phyloP scores from a whole-genome alignment of 2,329 filamentous ascomycete species.

The Nemania sp. region DNA sequence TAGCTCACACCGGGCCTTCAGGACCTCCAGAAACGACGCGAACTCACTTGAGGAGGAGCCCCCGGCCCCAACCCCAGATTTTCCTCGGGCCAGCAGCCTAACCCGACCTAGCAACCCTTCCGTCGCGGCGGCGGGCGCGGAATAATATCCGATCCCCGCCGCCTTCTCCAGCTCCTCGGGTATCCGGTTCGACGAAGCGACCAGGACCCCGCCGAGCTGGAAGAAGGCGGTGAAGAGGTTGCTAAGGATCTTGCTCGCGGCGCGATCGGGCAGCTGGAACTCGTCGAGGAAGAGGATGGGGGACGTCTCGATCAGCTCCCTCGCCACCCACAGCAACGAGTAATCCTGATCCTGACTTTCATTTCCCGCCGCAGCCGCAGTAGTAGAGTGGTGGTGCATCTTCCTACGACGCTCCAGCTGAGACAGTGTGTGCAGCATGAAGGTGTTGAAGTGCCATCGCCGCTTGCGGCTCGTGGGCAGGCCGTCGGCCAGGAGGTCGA shows the following conservation, averaged over 20 bases:
- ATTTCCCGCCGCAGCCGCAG: constrained; percentile 26
- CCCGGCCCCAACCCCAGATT: constrained; percentile 48
- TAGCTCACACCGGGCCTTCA: constrained; percentile 78
- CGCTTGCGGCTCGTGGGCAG: constrained; percentile 74
- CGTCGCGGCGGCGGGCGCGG: constrained; percentile 52
- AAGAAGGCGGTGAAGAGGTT: constrained; percentile 81
- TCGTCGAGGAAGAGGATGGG: constrained; percentile 82
- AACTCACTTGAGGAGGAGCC: constrained; percentile 71
- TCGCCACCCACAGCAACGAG: constrained; percentile 73
- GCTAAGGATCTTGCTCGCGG: constrained; percentile 77
- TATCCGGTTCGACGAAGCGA: constrained; percentile 83
- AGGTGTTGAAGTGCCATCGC: constrained; percentile 83
- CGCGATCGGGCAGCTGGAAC: constrained; percentile 80
- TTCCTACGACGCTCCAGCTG: constrained; percentile 69
- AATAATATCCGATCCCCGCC: constrained; percentile 70
- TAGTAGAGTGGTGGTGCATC: too few species aligned
- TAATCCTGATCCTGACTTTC: constrained; percentile 55
- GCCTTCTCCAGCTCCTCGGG: constrained; percentile 80
- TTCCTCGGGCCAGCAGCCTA: constrained; percentile 51
- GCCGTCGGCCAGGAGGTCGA: constrained; percentile 79
- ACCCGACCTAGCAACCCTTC: constrained; percentile 56
- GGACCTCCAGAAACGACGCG: constrained; percentile 72
- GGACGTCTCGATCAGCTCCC: constrained; percentile 73
- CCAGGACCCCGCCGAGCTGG: constrained; percentile 77
- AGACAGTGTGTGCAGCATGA: constrained; percentile 79